Evolutionary conservation across 495 filamentous ascomycete genomes (phyloP), one percentile per base, ranked within the genome.

Genomic region (Thozetella sp.): DNA sequence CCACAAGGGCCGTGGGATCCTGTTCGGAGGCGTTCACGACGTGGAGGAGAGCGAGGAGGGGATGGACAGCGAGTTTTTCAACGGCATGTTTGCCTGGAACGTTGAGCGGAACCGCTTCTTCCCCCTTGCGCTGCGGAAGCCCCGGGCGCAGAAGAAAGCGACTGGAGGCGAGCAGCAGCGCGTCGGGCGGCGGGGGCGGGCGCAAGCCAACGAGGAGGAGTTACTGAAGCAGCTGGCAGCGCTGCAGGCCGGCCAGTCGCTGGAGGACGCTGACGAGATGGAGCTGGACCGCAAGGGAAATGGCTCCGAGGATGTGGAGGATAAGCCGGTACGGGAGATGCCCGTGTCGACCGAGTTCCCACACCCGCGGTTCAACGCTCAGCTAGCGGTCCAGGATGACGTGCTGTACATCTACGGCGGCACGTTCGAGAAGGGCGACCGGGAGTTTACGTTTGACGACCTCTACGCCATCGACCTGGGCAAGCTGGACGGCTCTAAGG

Each of bases 31-130:
- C 56, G 95, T 99, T 4, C 90, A 96, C 59, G 95, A 98, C 66
- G 89, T 96, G 1, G 93, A 97, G 67, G 83, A 96, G 67, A 96
- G 83, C 61, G 95, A 99, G 67, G 95, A 99, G 73, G 93, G 90
- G 12, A 93, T 99, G 40, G 93, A 98, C 19, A 95, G 91, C 67
- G 92, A 97, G 66, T 99, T 99, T 74, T 98, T 98, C 71, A 92
- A 97, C 67, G 80, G 83, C 27, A 70, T 97, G 20, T 94, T 87
- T 66, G 91, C 92, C 20, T 98, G 93, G 91, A 97, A 93, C 62
- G 88, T 93, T 22, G 95, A 99, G 60, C 83, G 93, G 43, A 99
- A 99, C 61, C 83, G 95, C 11, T 99, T 95, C 73, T 97, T 97
- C 72, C 90, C 87, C 10, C 75, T 98, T 51, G 76, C 74, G n/a